Evolutionary conservation across 495 filamentous ascomycete species (phyloP).

Genomic region (Aspergillus bridgeri): DNA sequence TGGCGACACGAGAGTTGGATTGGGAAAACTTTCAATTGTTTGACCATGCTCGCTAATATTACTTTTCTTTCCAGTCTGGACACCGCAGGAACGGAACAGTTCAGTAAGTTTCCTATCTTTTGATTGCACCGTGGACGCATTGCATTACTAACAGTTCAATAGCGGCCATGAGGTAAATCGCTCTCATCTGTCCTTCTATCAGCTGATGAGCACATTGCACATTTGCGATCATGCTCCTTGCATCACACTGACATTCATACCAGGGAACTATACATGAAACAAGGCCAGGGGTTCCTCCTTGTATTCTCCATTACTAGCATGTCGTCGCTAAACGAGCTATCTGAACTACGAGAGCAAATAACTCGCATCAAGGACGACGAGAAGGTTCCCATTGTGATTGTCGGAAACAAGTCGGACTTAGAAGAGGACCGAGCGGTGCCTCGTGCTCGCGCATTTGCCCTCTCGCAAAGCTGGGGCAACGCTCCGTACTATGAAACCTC

Average conservation of each 20-base stretch:
- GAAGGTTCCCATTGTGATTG: constrained; percentile 88
- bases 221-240: background rate
- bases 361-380: constrained; percentile 95
- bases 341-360: constrained; percentile 90
- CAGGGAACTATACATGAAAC: constrained; percentile 95
- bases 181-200: background rate
- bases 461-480: constrained; percentile 84
- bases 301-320: constrained; percentile 95
- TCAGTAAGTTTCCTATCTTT: constrained; percentile 61
- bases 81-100: constrained; percentile 97
- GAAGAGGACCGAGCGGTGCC: constrained; percentile 87
- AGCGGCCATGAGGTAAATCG: constrained; percentile 68
- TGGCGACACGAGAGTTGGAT: constrained; percentile 10
- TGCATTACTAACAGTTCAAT: constrained; percentile 27
- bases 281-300: constrained; percentile 92
- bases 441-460: constrained; percentile 75
- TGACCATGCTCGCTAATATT: constrained; percentile 4
- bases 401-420: constrained; percentile 95
- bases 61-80: constrained; percentile 62
- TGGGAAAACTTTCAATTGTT: background rate
- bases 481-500: constrained; percentile 95
- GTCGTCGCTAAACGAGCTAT: constrained; percentile 80
- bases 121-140: background rate
- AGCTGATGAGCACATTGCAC: background rate
- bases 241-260: constrained; percentile 8